These are phyloP conservation scores for Monosporozyma servazzii DNA, from an alignment of 805 yeast genomes.

Conservation along the genomic window DNA sequence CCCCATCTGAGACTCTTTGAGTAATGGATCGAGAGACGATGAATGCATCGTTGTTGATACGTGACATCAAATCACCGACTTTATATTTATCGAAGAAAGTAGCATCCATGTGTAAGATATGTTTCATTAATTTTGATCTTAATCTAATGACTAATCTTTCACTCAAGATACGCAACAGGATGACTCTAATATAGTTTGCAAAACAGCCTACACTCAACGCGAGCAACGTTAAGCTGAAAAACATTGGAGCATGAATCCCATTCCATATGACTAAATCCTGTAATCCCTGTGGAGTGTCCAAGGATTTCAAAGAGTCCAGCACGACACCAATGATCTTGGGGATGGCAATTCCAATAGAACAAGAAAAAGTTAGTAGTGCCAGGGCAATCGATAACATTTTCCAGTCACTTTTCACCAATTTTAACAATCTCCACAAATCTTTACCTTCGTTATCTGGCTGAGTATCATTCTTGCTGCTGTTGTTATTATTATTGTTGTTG, in stretches of 20 bases:
- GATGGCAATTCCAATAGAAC: constrained; percentile 42
- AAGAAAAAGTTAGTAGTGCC: constrained; percentile 37
- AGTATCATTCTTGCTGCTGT: constrained; percentile 15
- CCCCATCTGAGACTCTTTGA: constrained; percentile 86
- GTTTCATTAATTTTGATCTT: constrained; percentile 66
- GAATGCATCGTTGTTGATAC: constrained; percentile 83
- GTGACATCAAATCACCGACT: constrained; percentile 86
- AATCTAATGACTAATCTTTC: constrained; percentile 80
- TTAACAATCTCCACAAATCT: constrained; percentile 29
- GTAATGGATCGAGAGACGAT: constrained; percentile 83
- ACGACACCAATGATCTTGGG: constrained; percentile 51
- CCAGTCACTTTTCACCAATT: constrained; percentile 38
- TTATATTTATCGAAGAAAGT: constrained; percentile 90
- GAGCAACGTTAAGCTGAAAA: constrained; percentile 48
- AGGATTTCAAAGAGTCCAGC: constrained; percentile 35
- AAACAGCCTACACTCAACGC: constrained; percentile 56
- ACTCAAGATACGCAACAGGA: constrained; percentile 49
- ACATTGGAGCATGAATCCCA: constrained; percentile 34
- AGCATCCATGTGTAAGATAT: constrained; percentile 78
- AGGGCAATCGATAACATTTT: constrained; percentile 37
- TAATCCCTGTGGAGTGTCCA: background rate
- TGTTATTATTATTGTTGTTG: constrained; percentile 8
- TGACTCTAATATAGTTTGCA: constrained; percentile 66
- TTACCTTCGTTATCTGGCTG: constrained; percentile 7
- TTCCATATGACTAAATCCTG: constrained; percentile 2